Conservation (phyloP, 108 stramenopile species). For the Nitzschia putrida region DNA sequence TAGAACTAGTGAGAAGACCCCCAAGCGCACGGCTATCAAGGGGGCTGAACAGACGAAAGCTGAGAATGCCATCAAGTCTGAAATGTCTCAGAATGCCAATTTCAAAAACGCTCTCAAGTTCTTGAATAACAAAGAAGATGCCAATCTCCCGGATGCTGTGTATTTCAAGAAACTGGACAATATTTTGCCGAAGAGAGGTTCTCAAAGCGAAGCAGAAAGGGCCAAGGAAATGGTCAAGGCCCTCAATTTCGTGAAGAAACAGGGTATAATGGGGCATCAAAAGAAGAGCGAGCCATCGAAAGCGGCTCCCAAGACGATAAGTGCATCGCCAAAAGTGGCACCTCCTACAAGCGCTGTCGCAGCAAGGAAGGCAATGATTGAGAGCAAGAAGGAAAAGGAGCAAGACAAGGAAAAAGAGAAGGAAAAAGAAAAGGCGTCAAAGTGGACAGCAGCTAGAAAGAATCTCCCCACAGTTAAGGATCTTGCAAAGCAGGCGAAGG, state of each 20-base stretch:
- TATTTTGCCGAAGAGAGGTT: conserved; percentile 4
- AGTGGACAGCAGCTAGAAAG: background rate
- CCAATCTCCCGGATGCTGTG: conserved; percentile 2
- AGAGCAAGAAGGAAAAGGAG: background rate
- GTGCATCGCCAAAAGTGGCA: background rate
- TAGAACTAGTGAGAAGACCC: too few relatives aligned
- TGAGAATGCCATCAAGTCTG: too few relatives aligned
- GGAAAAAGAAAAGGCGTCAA: conserved; percentile 2
- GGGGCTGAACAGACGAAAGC: too few relatives aligned
- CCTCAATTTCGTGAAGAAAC: conserved; percentile 21
- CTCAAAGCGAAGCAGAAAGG: conserved; percentile 5
- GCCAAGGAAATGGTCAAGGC: conserved; percentile 30
- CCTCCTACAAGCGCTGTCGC: background rate
- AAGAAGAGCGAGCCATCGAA: background rate
- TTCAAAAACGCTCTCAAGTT: conserved; percentile 2
- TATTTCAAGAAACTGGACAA: conserved; percentile 36
- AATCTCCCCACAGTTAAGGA: conserved; percentile 5
- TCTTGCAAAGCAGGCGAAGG: conserved; percentile 2
- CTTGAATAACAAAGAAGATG: background rate
- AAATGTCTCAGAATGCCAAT: background rate
- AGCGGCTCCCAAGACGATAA: background rate
- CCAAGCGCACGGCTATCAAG: too few relatives aligned
- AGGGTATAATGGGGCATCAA: background rate
- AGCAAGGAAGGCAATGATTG: background rate
- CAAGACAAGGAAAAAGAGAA: background rate